A percentile compares a stretch with the other conserved stretches of the same genome.
These are phyloP conservation scores for Rhinocladiella similis DNA, from an alignment of 2,329 filamentous ascomycete species.

Conservation along the genomic window DNA sequence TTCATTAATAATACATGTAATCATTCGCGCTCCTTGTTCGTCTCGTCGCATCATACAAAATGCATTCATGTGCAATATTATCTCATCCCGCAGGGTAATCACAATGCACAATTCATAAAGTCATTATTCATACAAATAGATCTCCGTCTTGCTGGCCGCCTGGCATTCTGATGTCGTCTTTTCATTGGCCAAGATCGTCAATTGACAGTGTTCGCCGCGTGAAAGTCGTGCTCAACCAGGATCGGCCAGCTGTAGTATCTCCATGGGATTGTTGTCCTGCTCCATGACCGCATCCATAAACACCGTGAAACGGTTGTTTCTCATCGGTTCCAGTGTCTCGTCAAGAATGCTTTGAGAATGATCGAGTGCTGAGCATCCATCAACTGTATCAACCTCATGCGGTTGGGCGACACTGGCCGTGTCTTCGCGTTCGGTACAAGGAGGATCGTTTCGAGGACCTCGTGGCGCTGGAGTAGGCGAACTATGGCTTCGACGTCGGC, in stretches of 20 bases:
- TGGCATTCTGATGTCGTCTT: too few relatives aligned
- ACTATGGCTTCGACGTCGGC: slow-evolving; percentile 21
- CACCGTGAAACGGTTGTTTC: slow-evolving; percentile 8
- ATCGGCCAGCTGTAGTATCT: not conserved
- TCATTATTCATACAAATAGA: slow-evolving; percentile 9
- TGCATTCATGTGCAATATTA: not conserved
- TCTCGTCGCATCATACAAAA: not conserved
- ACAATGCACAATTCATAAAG: slow-evolving; percentile 1
- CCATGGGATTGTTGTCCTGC: not conserved
- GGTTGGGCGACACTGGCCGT: not conserved
- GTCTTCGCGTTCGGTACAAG: not conserved
- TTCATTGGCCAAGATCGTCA: too few relatives aligned
- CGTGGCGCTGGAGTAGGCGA: slow-evolving; percentile 15
- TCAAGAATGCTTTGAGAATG: not conserved
- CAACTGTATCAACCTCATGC: not conserved
- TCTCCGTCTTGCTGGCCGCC: not conserved
- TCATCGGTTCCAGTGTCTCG: slow-evolving; percentile 17
- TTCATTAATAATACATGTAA: not conserved
- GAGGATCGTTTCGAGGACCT: not conserved
- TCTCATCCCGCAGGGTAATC: not conserved
- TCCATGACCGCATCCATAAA: too few relatives aligned
- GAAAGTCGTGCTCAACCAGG: not conserved
- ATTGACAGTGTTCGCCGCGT: too few relatives aligned
- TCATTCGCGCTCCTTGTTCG: not conserved
- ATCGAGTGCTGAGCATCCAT: not conserved